phyloP scores from a whole-genome alignment of 148 eudicot genomes.

The Diospyros kaki region DNA sequence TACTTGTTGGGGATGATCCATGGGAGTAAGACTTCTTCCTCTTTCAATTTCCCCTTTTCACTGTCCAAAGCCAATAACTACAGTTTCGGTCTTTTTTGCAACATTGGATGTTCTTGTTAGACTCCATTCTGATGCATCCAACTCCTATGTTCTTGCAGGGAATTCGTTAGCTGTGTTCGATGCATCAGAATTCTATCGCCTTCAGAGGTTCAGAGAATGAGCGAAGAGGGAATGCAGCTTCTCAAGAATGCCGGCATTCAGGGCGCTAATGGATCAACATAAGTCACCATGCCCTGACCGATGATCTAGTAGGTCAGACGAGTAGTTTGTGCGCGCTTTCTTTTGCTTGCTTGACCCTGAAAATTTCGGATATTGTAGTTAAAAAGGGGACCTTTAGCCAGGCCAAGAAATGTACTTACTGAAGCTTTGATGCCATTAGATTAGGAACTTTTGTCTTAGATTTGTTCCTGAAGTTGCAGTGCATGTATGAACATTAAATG shows the following conservation, averaged over 20 bases:
- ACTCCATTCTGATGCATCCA: no score
- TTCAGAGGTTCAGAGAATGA: constrained; percentile 87
- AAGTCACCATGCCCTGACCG: not conserved
- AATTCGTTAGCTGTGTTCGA: constrained; percentile 78
- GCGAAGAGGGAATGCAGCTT: constrained; percentile 94
- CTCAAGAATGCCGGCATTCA: constrained; percentile 46
- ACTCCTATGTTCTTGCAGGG: constrained; percentile 36
- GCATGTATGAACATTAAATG: not conserved
- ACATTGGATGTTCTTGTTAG: no score
- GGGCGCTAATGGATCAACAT: constrained; percentile 12
- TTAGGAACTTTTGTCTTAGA: constrained; percentile 11
- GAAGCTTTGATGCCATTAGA: constrained; percentile 1
- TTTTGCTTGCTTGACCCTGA: constrained; percentile 3
- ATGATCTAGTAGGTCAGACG: not conserved
- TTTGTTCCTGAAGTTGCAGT: constrained; percentile 15
- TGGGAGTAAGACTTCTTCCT: constrained; percentile 74
- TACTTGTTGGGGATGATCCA: constrained; percentile 96
- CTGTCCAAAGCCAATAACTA: no score
- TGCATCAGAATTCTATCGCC: constrained; percentile 89
- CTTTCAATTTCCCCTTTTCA: not conserved
- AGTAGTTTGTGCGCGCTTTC: not conserved
- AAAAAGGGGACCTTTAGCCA: constrained; percentile 1
- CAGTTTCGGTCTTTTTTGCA: no score
- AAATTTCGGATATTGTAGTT: not conserved
- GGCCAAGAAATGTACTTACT: constrained; percentile 7